Base-by-base conservation (phyloP, 2,329 filamentous ascomycete genomes). In the Diaporthe caulivora region DNA sequence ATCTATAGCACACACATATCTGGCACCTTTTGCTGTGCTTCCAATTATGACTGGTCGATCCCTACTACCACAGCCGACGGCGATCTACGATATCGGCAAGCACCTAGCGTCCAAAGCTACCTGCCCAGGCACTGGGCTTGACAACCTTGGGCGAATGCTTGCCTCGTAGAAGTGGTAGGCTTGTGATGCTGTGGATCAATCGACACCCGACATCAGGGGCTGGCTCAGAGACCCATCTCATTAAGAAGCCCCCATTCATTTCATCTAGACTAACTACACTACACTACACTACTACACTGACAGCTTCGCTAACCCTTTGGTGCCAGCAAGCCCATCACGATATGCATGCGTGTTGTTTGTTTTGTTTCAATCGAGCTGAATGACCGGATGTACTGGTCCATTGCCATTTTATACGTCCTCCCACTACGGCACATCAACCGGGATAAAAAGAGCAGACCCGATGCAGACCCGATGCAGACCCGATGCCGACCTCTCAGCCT, bases 1-100 rank as follows among this genome's bases (percentile, higher is more conserved):
- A 64, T 44, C 57, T 64, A 29, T 65, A 65, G 11, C 26, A 65
- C 60, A 37, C 26, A 65, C 60, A 37, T 26, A 51, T 65, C 42
- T 49, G 29, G 7, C 29, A 49, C 15, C 11, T 34, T 42, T 34
- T 21, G 6, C 18, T 15, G 11, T 18, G 29, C 44, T 51, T 18
- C 44, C 62, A 37, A 51, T 65, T 42, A n/a, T 65, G 62, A 51
- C 62, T 65, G 62, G 62, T 65, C 62, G 37, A 40, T 10, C 6
- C 11, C 24, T 10, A 26, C 37, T 65, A 11, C 42, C 21, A 65
- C 29, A 15, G 42, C 60, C 34, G 26, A 44, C 42, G 42, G 47
- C 26, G 42, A 51, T 65, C 60, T 64, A 11, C 11, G 34, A 34
- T 44, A n/a, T 65, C 44, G 60, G 42, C 60, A 49, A 29, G 44